Base-by-base conservation (phyloP, 805 yeast genomes). In the Candida awuae region DNA sequence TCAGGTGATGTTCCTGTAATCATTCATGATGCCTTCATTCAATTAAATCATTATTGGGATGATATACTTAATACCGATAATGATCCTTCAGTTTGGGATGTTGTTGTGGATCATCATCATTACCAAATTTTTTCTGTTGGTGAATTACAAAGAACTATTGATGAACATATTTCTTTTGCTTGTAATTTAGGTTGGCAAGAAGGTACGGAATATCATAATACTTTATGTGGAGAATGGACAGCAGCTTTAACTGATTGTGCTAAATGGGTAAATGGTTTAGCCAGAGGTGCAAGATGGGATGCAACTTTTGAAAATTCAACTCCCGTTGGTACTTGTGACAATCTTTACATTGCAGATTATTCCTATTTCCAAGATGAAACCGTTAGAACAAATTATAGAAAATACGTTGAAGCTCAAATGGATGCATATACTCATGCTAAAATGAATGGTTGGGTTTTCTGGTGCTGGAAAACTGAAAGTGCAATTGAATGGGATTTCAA, bases 201-300 rank as follows among this genome's bases (percentile, higher is more conserved):
- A 29, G 42, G 54, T 10, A 42, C 51, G 31, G 86, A 83, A 57
- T 60, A 67, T 51, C 85, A 82, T 59, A 83, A 90, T 84, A 71
- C 73, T 38, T 68, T 87, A 23, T 71, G 76, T 33, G 97, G 96
- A 45, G 96, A 87, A 65, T 88, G 90, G 84, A 68, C 84, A 18
- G 94, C 87, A 10, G 97, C 97, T 1, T 69, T 88, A 48, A 87
- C 95, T 3, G 96, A 88, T 63, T 88, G 97, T 66, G 75, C 92
- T 6, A 69, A 70, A 42, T 82, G 94, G 94, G 65, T 88, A 34
- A 88, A 88, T 53, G 96, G 97, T 55, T 88, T 82, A 16, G 79
- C 78, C 39, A 66, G 77, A 43, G 94, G 94, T 44, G 78, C 95
- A 23, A 75, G 95, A 54, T 86, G 72, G 61, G 87, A 84, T 40